Percentiles rank a stretch among this genome's conserved stretches.
Conservation (phyloP, 75 land plant species). For the Selaginella moellendorffii region DNA sequence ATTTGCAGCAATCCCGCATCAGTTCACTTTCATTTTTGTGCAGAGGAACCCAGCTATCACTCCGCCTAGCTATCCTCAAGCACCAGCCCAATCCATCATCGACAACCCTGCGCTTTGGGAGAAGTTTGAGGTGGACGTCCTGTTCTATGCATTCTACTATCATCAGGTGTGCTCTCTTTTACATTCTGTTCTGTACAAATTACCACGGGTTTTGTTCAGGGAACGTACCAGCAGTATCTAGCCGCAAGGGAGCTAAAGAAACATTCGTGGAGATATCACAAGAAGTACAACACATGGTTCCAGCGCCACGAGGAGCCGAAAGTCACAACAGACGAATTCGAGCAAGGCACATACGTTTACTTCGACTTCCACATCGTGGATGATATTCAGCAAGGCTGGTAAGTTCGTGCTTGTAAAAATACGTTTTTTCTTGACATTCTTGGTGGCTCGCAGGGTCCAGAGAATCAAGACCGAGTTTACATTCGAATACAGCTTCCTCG, state of each 20-base stretch:
- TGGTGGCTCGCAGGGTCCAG: conserved; percentile 70
- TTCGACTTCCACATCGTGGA: conserved; percentile 89
- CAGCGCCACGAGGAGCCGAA: conserved; percentile 98
- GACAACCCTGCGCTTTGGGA: conserved; percentile 93
- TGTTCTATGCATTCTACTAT: conserved; percentile 94
- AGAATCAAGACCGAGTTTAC: conserved; percentile 90
- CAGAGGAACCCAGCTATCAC: conserved; percentile 82
- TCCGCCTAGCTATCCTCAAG: conserved; percentile 86
- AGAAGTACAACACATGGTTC: conserved; percentile 94
- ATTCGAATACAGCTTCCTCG: conserved; percentile 83
- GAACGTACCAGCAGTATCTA: conserved; percentile 91
- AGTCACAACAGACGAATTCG: conserved; percentile 87
- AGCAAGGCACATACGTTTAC: conserved; percentile 90
- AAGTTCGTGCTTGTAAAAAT: conserved; percentile 15
- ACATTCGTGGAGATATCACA: conserved; percentile 96
- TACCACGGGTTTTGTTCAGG: conserved; percentile 33
- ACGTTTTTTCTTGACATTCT: too few relatives aligned
- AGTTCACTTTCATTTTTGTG: neutral
- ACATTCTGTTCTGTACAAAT: neutral
- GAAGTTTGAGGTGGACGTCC: conserved; percentile 55
- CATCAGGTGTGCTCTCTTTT: conserved; percentile 52
- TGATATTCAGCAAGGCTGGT: conserved; percentile 87
- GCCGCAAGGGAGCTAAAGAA: conserved; percentile 95
- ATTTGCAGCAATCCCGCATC: neutral
- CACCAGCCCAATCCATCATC: conserved; percentile 51